Evolutionary conservation across 2,329 filamentous ascomycete species (phyloP).

Genomic region (Arthrobotrys sinensis): DNA sequence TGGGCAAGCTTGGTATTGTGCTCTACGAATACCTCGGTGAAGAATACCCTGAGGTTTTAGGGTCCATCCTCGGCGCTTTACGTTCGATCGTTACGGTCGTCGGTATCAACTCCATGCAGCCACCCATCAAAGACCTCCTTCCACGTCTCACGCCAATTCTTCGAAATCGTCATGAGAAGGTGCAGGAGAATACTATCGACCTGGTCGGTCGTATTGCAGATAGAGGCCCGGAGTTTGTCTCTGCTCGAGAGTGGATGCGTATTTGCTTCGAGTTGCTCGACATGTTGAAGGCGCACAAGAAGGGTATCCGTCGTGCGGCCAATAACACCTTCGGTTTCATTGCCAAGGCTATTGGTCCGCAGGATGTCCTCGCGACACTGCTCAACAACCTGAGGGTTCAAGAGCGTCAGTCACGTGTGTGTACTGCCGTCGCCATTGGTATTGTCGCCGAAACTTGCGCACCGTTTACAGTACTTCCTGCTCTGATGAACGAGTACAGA

Average conservation of each 20-base stretch:
- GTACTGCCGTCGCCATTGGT: constrained; percentile 97
- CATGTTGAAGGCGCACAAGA: constrained; percentile 99
- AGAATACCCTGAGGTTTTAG: constrained; percentile 97
- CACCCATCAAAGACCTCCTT: constrained; percentile 94
- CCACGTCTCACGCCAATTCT: constrained; percentile 97
- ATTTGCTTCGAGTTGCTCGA: constrained; percentile 99
- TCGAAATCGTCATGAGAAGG: constrained; percentile 98
- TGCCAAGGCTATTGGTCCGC: constrained; percentile 97
- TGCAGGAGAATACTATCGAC: constrained; percentile 99
- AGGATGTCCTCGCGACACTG: constrained; percentile 94
- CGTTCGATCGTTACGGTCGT: constrained; percentile 98
- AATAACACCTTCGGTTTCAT: constrained; percentile 99
- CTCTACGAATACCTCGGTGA: constrained; percentile 98
- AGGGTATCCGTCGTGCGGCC: constrained; percentile 95
- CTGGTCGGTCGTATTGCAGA: constrained; percentile 98
- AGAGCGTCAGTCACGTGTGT: constrained; percentile 97
- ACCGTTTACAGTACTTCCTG: constrained; percentile 97
- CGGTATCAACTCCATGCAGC: constrained; percentile 97
- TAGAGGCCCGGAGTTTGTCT: constrained; percentile 94
- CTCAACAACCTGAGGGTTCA: constrained; percentile 97
- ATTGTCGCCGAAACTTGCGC: constrained; percentile 99
- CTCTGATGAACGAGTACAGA: constrained; percentile 99
- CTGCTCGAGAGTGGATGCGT: constrained; percentile 98
- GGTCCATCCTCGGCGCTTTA: constrained; percentile 93
- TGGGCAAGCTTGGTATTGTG: constrained; percentile 94